phyloP scores from a whole-genome alignment of 2,329 filamentous ascomycete species.

The Pestalotiopsis sp. region DNA sequence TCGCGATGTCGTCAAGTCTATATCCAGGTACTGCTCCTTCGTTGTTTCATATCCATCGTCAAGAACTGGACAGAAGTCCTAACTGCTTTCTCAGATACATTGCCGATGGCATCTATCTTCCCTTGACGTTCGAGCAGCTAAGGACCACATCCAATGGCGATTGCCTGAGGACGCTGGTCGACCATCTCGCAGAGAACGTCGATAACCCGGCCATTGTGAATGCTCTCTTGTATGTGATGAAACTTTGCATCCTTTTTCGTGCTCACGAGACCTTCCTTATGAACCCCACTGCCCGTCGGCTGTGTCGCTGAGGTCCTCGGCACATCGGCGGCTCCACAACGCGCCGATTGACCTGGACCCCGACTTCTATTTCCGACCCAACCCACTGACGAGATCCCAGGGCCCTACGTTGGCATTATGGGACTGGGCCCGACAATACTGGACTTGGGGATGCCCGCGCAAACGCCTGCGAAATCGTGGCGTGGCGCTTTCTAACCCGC shows the following conservation, averaged over 20 bases:
- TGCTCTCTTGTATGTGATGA: conserved; percentile 64
- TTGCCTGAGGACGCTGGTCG: conserved; percentile 58
- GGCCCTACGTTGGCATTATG: conserved; percentile 74
- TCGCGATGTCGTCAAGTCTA: conserved; percentile 64
- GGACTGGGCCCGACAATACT: conserved; percentile 61
- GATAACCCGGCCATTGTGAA: conserved; percentile 71
- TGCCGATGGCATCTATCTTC: conserved; percentile 60
- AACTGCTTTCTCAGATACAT: conserved; percentile 51
- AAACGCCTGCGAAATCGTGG: conserved; percentile 77
- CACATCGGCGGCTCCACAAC: background rate
- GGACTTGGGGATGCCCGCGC: conserved; percentile 69
- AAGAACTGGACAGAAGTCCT: background rate
- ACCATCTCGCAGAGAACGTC: conserved; percentile 62
- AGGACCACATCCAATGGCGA: conserved; percentile 64
- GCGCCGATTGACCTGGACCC: background rate
- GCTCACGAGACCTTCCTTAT: background rate
- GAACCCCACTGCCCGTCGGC: background rate
- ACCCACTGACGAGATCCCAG: conserved; percentile 36
- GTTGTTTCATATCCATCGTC: background rate
- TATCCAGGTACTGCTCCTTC: conserved; percentile 53
- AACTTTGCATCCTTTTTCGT: background rate
- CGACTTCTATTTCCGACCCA: background rate
- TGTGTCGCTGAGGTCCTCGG: background rate
- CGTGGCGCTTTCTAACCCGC: conserved; percentile 73
- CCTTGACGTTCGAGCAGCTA: conserved; percentile 73